Base-by-base conservation (phyloP, 2,329 filamentous ascomycete species). In the Dothistroma septosporum region DNA sequence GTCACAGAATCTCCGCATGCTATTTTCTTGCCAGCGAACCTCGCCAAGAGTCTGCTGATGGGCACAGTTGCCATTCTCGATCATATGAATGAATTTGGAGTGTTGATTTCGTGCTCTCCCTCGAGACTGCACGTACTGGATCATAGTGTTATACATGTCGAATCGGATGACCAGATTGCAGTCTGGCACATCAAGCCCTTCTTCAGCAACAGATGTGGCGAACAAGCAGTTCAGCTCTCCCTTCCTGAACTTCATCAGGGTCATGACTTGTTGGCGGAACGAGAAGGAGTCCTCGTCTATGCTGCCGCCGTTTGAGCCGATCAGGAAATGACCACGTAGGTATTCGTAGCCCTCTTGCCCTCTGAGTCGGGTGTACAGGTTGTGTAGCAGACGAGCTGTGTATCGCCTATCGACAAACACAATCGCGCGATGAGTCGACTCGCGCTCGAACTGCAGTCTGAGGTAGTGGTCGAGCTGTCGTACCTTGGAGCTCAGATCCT, bases 51-150 rank as follows among this genome's bases (percentile, higher is more conserved):
- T 78, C 41, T 80, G 75, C 1, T 73, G 66, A 54, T 96, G 89
- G 0, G 78, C 77, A 12, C 73, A 65, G 68, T 96, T 96, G 8
- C 82, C 83, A 1, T 75, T 71, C 71, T 97, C 92, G 2, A 91
- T 73, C 89, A 99, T 92, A 69, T 90, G 90, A 35, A 92, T 83
- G 73, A 93, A 97, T 64, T 84, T 86, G 0, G 94, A 97, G 58
- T 88, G 83, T 0, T 77, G 75, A 69, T 91, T 89, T 44, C 94
- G 84, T 12, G 94, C 94, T 57, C 94, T 85, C 0, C 94, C 94
- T 64, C 91, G 85, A 14, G 92, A 97, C 74, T 99, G 94, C 21
- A 97, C 87, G 72, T 97, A 97, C 70, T 96, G 90, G 56, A 97
- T 97, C 74, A 96, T 86, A 0, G 93, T 97, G 11, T 83, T 82